Evolutionary conservation across 129 eudicot genomes (phyloP).

Genomic region (Centella asiatica): DNA sequence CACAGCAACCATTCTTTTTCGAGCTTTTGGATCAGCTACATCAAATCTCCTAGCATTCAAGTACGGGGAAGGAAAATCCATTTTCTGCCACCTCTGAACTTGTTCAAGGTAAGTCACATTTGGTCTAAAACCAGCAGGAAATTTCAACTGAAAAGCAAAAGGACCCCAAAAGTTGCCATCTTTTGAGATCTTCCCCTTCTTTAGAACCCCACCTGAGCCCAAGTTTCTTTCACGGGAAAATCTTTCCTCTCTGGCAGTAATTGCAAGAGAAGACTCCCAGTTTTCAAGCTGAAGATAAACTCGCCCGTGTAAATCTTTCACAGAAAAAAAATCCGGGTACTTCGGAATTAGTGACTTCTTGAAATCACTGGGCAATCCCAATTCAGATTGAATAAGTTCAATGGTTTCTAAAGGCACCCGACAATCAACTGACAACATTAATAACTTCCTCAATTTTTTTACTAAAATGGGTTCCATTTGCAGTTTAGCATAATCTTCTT

Average conservation of each 20-base stretch:
- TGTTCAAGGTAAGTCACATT: constrained; percentile 70
- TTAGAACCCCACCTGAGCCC: constrained; percentile 17
- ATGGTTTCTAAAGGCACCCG: constrained; percentile 62
- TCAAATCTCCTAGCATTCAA: constrained; percentile 73
- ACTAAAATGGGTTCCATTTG: constrained; percentile 90
- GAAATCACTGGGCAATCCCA: constrained; percentile 74
- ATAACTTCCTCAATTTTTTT: constrained; percentile 60
- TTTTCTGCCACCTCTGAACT: constrained; percentile 69
- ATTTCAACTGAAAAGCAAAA: constrained; percentile 56
- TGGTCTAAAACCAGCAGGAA: constrained; percentile 81
- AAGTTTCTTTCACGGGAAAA: constrained; percentile 22
- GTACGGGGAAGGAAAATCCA: constrained; percentile 88
- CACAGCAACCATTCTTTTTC: constrained; percentile 73
- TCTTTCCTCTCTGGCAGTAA: constrained; percentile 74
- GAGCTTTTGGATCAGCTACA: constrained; percentile 65
- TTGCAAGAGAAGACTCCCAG: constrained; percentile 80
- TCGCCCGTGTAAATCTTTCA: constrained; percentile 49
- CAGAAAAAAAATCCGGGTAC: constrained; percentile 52
- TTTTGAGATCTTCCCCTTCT: constrained; percentile 42
- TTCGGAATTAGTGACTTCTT: constrained; percentile 49
- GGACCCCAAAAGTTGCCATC: constrained; percentile 83
- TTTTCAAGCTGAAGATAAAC: constrained; percentile 48
- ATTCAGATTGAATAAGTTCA: constrained; percentile 42
- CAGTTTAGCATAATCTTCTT: constrained; percentile 44
- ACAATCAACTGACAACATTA: constrained; percentile 89